These are phyloP conservation scores for Zygoascus flipseniorum DNA, from an alignment of 805 yeast genomes.

Conservation along the genomic window DNA sequence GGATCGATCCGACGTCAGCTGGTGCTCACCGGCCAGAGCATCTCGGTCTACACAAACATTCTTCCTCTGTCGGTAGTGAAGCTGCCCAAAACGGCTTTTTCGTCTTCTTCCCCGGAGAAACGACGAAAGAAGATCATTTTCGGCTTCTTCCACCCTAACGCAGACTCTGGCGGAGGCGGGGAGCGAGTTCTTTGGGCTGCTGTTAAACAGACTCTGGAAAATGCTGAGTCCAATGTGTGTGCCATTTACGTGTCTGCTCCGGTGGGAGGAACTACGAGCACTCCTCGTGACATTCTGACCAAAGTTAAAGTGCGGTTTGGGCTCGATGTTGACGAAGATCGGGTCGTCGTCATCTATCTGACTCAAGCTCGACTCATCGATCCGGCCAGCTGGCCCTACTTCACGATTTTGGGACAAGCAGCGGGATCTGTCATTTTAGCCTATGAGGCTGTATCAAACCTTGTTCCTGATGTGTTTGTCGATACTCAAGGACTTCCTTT, in stretches of 20 bases:
- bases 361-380: constrained; percentile 53
- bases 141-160: constrained; percentile 94
- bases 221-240: constrained; percentile 43
- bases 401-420: constrained; percentile 84
- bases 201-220: constrained; percentile 55
- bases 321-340: constrained; percentile 36
- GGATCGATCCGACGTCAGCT: constrained; percentile 34
- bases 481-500: constrained; percentile 96
- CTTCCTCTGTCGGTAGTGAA: constrained; percentile 8
- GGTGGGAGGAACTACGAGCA: constrained; percentile 35
- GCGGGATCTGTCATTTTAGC: constrained; percentile 65
- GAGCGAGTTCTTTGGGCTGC: constrained; percentile 96
- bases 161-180: constrained; percentile 98
- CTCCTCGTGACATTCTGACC: constrained; percentile 34
- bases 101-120: neutral
- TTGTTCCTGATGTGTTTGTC: constrained; percentile 81
- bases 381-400: constrained; percentile 61
- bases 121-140: constrained; percentile 32
- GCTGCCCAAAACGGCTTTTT: constrained; percentile 8
- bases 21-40: constrained; percentile 26
- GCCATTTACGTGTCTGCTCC: constrained; percentile 49
- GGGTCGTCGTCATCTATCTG: constrained; percentile 58
- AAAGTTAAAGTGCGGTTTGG: constrained; percentile 40
- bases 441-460: constrained; percentile 56
- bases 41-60: constrained; percentile 22